phyloP scores from a whole-genome alignment of 1,139 yeast species.

The Yamadazyma diddensiae region DNA sequence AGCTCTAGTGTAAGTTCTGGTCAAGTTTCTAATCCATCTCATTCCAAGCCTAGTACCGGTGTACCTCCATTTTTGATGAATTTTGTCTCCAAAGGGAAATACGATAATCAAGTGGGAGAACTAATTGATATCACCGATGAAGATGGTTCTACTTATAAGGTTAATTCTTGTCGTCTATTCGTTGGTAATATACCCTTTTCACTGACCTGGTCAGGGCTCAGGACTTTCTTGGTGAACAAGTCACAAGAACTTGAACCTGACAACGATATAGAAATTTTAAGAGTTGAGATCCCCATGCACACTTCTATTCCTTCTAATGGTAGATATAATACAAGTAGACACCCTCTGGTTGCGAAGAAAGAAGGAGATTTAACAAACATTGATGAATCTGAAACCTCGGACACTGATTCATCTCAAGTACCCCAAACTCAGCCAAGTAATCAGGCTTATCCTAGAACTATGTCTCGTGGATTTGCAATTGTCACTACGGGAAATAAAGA shows the following conservation, averaged over 20 bases:
- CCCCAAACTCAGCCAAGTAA: not conserved
- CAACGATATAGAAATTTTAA: slow-evolving; percentile 30
- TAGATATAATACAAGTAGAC: not conserved
- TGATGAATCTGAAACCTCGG: not conserved
- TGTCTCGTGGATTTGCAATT: slow-evolving; percentile 61
- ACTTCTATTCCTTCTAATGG: slow-evolving; percentile 8
- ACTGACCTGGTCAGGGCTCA: slow-evolving; percentile 55
- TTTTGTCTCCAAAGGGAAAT: slow-evolving; percentile 17
- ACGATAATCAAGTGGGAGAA: not conserved
- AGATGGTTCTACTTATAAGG: slow-evolving; percentile 29
- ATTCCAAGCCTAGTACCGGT: slow-evolving; percentile 8
- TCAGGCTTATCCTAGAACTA: slow-evolving; percentile 1
- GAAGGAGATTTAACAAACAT: not conserved
- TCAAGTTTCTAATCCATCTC: not conserved
- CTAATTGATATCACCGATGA: slow-evolving; percentile 16
- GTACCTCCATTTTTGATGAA: slow-evolving; percentile 34
- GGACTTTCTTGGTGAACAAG: slow-evolving; percentile 39
- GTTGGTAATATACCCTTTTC: slow-evolving; percentile 59
- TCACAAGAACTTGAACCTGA: slow-evolving; percentile 33
- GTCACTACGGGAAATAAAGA: slow-evolving; percentile 50
- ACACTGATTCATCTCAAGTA: not conserved
- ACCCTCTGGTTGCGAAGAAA: not conserved
- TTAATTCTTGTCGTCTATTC: slow-evolving; percentile 42
- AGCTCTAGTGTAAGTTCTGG: not conserved
- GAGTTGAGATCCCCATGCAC: slow-evolving; percentile 59